Percentiles rank a stretch among this genome's conserved stretches.
Evolutionary conservation across 768 basidiomycete genomes (phyloP).

Genomic region (Podaxis sp.): DNA sequence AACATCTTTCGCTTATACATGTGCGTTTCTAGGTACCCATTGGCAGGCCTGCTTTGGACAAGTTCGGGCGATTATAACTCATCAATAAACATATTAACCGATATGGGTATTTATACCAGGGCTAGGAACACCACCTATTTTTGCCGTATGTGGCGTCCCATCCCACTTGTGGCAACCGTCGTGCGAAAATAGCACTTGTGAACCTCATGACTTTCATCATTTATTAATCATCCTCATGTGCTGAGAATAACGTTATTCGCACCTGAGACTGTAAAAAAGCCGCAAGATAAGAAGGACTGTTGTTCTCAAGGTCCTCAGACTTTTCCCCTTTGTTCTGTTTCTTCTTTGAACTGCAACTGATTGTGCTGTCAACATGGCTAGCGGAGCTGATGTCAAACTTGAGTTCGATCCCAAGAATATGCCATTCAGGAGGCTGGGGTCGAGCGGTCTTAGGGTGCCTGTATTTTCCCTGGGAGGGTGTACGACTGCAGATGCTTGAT

Average conservation of each 20-base stretch:
- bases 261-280: background rate
- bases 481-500: conserved; percentile 21
- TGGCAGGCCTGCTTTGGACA: background rate
- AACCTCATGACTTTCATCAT: background rate
- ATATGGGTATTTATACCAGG: too few relatives aligned
- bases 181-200: background rate
- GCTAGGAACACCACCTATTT: background rate
- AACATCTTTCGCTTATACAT: background rate
- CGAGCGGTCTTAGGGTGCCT: conserved; percentile 63
- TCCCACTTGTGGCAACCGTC: background rate
- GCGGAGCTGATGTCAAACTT: conserved; percentile 7
- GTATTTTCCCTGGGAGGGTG: conserved; percentile 72
- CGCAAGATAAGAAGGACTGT: background rate
- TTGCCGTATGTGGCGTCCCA: background rate
- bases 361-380: background rate
- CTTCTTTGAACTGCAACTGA: background rate
- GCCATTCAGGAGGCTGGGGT: conserved; percentile 58
- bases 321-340: background rate
- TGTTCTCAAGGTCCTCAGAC: background rate
- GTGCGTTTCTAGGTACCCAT: background rate
- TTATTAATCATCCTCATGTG: background rate
- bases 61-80: background rate
- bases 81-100: background rate
- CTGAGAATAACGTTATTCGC: background rate
- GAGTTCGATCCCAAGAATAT: conserved; percentile 55